Base-by-base conservation (phyloP, 148 eudicot species). In the Vaccinium darrowii region DNA sequence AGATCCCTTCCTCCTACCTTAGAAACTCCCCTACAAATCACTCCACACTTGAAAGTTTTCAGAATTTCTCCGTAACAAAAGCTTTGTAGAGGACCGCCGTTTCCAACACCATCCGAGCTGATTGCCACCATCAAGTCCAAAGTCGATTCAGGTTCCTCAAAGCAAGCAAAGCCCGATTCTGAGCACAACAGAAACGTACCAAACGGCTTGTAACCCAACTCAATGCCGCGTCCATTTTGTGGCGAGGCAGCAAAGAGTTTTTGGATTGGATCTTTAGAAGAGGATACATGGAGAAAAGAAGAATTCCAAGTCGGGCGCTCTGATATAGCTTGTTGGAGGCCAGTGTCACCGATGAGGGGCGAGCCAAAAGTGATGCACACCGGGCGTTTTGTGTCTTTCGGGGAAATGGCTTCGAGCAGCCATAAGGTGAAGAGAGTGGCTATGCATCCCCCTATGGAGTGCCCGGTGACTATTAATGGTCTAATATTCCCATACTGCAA, bases 331-430 rank as follows among this genome's bases (percentile, higher is more conserved):
- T 51, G 60, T 57, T 87, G 86, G 58, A 89, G 79, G 60, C 69
- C 79, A 54, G 69, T 21, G 62, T 87, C 84, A 15, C 91, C 91
- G 18, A 89, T 78, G 33, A 87, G 84, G 47, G 89, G 91, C 39
- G 88, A 87, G 10, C 91, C 91, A 23, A 85, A 89, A 69, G 91
- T 87, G 84, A 87, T 84, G 86, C 90, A 89, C 52, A 87, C 58
- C 1, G 79, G 87, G 67, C 82, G 50, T 82, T 58, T 77, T 30
- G 69, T 7, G 25, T 49, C 79, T 77, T 54, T 87, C 25, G 15
- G 53, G 43, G 86, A 54, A 23, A 82, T 74, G 71, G n/a, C 53
- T 72, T 87, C 83, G 19, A 87, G 88, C 72, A 87, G 27, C 86
- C 86, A 85, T 80, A 89, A 52, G 72, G 91, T 82, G 84, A 87